Percentiles rank a stretch among this genome's conserved stretches.
Evolutionary conservation across 1,139 yeast species (phyloP).

Genomic region (Pichia sp.): DNA sequence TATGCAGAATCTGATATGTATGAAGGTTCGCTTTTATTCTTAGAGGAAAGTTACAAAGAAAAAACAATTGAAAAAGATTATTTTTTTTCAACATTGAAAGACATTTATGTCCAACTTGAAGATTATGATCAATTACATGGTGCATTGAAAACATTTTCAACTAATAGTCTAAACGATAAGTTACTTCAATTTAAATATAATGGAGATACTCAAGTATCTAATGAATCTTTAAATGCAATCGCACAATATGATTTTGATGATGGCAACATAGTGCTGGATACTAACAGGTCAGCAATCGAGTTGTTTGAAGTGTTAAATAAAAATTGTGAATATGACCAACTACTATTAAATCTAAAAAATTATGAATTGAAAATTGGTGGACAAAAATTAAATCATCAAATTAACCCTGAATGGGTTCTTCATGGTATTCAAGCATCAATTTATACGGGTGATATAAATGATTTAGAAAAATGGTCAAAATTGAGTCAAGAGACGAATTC

Average conservation of each 20-base stretch:
- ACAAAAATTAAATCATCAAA: neutral
- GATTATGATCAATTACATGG: slow-evolving; percentile 93
- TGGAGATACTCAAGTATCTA: slow-evolving; percentile 83
- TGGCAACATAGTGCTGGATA: no score
- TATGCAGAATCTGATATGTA: slow-evolving; percentile 81
- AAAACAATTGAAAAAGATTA: slow-evolving; percentile 36
- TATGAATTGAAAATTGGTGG: slow-evolving; percentile 13
- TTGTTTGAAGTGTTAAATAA: slow-evolving; percentile 49
- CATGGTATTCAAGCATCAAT: slow-evolving; percentile 75
- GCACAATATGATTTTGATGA: slow-evolving; percentile 30
- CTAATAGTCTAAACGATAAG: slow-evolving; percentile 63
- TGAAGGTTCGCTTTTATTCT: slow-evolving; percentile 82
- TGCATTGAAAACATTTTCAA: slow-evolving; percentile 65
- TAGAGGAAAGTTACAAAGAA: slow-evolving; percentile 67
- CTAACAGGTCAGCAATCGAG: slow-evolving; percentile 33
- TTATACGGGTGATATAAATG: slow-evolving; percentile 49
- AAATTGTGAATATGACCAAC: slow-evolving; percentile 51
- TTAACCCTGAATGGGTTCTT: slow-evolving; percentile 46
- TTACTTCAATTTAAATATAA: slow-evolving; percentile 76
- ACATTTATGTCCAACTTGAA: slow-evolving; percentile 78
- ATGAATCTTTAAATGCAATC: slow-evolving; percentile 73
- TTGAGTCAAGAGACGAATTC: slow-evolving; percentile 34
- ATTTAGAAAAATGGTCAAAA: slow-evolving; percentile 53
- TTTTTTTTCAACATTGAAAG: slow-evolving; percentile 53
- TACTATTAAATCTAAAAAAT: slow-evolving; percentile 26